Evolutionary conservation across 164 flowering plant genomes (phyloP).

Genomic region (Akebia trifoliata): DNA sequence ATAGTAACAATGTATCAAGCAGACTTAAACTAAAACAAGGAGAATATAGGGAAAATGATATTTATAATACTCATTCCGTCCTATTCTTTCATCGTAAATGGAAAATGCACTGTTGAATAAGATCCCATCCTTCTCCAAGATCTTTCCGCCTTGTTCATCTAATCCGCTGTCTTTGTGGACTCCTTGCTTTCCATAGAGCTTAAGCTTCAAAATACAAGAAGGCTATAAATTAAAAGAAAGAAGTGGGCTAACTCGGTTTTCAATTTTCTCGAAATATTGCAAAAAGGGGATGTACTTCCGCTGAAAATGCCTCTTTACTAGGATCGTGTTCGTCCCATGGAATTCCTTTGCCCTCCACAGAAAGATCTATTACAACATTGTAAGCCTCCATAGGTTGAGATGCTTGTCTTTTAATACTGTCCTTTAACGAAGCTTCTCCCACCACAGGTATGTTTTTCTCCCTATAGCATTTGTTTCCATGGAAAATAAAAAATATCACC

Average conservation of each 20-base stretch:
- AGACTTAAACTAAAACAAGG: no score
- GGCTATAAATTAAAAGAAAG: neutral
- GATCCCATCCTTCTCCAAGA: constrained; percentile 75
- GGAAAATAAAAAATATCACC: neutral
- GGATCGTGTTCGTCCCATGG: constrained; percentile 66
- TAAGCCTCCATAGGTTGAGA: constrained; percentile 64
- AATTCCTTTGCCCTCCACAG: constrained; percentile 56
- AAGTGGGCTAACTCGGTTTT: neutral
- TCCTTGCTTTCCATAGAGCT: constrained; percentile 66
- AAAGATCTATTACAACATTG: constrained; percentile 50
- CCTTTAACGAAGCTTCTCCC: constrained; percentile 69
- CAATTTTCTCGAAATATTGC: neutral
- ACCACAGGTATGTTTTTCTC: constrained; percentile 60
- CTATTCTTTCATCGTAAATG: constrained; percentile 44
- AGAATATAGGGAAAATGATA: neutral
- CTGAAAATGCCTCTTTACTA: constrained; percentile 51
- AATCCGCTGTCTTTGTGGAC: constrained; percentile 66
- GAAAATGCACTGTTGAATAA: constrained; percentile 75
- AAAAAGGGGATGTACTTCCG: constrained; percentile 36
- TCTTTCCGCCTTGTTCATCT: constrained; percentile 60
- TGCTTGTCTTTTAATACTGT: constrained; percentile 60
- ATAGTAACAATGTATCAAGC: no score
- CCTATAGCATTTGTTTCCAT: constrained; percentile 23
- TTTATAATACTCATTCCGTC: constrained; percentile 47
- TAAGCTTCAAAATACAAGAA: constrained; percentile 43